phyloP scores from a whole-genome alignment of 140 eudicot species.

The Oenanthe javanica region DNA sequence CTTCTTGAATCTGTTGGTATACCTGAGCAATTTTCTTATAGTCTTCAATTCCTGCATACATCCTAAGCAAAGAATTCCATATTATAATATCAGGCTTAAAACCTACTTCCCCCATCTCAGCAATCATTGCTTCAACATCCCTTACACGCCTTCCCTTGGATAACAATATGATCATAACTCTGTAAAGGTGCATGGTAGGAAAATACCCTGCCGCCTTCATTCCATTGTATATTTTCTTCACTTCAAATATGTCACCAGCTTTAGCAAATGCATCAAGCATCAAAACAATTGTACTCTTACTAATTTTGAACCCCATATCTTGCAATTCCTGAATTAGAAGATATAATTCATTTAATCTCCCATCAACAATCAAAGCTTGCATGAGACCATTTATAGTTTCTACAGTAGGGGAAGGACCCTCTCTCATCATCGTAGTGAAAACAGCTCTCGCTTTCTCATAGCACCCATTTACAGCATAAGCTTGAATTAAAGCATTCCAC shows the following conservation, averaged over 20 bases:
- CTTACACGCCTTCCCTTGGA: conserved; percentile 63
- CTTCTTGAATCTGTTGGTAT: conserved; percentile 59
- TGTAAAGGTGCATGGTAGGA: conserved; percentile 89
- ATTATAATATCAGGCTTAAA: conserved; percentile 73
- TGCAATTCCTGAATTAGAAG: conserved; percentile 78
- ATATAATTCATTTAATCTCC: conserved; percentile 70
- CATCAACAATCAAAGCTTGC: conserved; percentile 81
- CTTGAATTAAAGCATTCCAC: conserved; percentile 71
- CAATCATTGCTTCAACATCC: conserved; percentile 85
- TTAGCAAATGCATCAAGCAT: conserved; percentile 93
- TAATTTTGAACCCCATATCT: conserved; percentile 89
- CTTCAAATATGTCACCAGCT: conserved; percentile 78
- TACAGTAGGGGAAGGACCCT: conserved; percentile 83
- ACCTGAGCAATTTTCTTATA: conserved; percentile 56
- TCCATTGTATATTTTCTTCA: conserved; percentile 84
- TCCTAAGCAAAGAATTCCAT: conserved; percentile 63
- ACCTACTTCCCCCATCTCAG: conserved; percentile 84
- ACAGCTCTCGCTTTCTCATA: conserved; percentile 96
- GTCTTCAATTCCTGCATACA: conserved; percentile 69
- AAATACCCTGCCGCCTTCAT: conserved; percentile 93
- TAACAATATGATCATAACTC: conserved; percentile 65
- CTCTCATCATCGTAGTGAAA: conserved; percentile 89
- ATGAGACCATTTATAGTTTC: conserved; percentile 64
- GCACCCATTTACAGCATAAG: conserved; percentile 73
- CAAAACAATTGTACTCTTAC: conserved; percentile 70